Evolutionary conservation across 2,329 filamentous ascomycete species (phyloP), one percentile per base, ranked within the genome.

Genomic region (Ascochyta lentis): DNA sequence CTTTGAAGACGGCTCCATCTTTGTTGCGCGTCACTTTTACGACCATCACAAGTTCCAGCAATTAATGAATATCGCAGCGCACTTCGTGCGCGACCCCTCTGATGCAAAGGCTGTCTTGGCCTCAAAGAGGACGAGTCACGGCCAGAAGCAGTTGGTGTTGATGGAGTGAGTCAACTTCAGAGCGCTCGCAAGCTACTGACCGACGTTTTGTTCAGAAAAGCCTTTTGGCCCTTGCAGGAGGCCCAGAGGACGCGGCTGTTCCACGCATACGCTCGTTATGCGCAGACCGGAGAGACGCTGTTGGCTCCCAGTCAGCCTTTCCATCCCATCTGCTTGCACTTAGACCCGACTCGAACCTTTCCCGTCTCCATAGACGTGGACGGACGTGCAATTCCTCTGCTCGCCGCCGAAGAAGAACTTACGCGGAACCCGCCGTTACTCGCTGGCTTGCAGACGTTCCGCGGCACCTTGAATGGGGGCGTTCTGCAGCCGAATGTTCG

Each of bases 1-100:
- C 23, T 65, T 69, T 27, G 63, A 66, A 22, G 60, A 69, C 54
- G 64, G 65, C 15, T 69, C 65, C 13, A 31, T 68, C 4, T 64
- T 57, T 49, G 48, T 69, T 23, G 31, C 52, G 12, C 52, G 56
- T 23, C 24, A 27, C 56, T 44, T 31, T 19, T 60, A 26, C n/a
- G 39, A 56, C 19, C 60, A 68, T 41, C 26, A 57, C 16, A 40
- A n/a, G 10, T 56, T 69, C 10, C 59, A 68, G 43, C 38, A 53
- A 19, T 42, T 49, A 24, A 65, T 69, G 61, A 63, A 56, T 9
- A 39, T 63, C 31, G 50, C 49, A 12, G 50, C 59, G 22, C 45
- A 45, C 26, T 64, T 65, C 26, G 38, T 66, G 19, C 47, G 16
- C 9, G 26, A 38, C 6, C 63, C 59, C 19, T 52, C 59, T 8